Percentiles rank a stretch among this genome's conserved stretches.
Conservation (phyloP, 352 stramenopile species). For the Sclerospora graminicola region DNA sequence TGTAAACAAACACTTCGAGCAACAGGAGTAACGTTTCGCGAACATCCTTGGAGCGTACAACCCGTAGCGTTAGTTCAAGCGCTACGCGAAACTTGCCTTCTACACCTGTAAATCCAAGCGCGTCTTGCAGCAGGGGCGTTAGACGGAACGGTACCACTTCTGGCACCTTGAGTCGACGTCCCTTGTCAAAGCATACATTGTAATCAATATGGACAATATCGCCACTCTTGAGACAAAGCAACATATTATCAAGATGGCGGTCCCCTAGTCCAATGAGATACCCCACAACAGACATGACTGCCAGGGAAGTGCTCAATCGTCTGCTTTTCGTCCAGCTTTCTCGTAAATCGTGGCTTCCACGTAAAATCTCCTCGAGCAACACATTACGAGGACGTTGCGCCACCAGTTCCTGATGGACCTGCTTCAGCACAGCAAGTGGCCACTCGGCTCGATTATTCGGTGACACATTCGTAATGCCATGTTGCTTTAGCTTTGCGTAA, state of each 20-base stretch:
- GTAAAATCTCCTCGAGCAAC: conserved; percentile 49
- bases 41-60: conserved; percentile 48
- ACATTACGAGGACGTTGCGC: conserved; percentile 51
- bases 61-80: conserved; percentile 63
- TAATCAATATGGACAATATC: conserved; percentile 90
- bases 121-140: conserved; percentile 72
- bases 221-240: conserved; percentile 67
- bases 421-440: conserved; percentile 43
- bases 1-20: conserved; percentile 82
- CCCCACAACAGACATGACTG: conserved; percentile 82
- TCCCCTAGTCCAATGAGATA: conserved; percentile 87
- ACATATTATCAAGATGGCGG: conserved; percentile 87
- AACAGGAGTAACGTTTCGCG: conserved; percentile 64
- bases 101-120: conserved; percentile 60
- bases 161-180: conserved; percentile 75
- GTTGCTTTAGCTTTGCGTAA: conserved; percentile 75
- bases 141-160: conserved; percentile 88
- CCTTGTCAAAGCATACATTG: conserved; percentile 89
- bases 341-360: conserved; percentile 40
- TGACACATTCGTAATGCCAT: conserved; percentile 58
- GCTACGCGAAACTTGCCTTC: conserved; percentile 64
- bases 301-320: conserved; percentile 60
- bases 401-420: conserved; percentile 63
- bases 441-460: conserved; percentile 56
- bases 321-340: conserved; percentile 50